Evolutionary conservation across 2,329 filamentous ascomycete genomes (phyloP), one percentile per base, ranked within the genome.

Genomic region (Cladosporium halotolerans): DNA sequence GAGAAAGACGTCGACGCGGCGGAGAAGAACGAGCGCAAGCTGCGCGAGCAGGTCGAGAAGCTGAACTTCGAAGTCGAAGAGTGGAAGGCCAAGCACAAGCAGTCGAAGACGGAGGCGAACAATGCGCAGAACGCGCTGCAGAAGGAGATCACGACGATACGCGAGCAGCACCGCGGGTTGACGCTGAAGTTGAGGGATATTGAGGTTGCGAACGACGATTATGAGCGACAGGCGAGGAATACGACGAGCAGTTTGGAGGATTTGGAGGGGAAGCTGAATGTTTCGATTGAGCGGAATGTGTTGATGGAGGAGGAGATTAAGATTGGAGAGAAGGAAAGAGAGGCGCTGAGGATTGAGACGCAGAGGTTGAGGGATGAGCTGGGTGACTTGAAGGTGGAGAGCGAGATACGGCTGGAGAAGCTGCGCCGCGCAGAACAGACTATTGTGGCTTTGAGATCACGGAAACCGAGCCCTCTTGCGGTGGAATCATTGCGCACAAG

Each of bases 71-170:
- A 97, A 70, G 91, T 93, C 0, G 90, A 97, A 55, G 93, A 99
- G 73, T 99, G 93, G 93, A 97, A 97, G 84, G 90, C 87, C 61
- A 99, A 97, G 78, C 95, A 95, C 79, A 96, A 90, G 70, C 90
- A 97, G 69, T 87, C 91, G 58, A 97, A 97, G 70, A 75, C 81
- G 40, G 93, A 99, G 73, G 86, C 89, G 40, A 92, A 86, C 68
- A 75, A 82, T 48, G 90, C 88, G 52, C 93, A 97, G 67, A 91
- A 86, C 66, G 77, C 79, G 3, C 79, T 99, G 50, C 91, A 99
- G 72, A 97, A 96, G 72, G 93, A 99, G 71, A 91, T 99, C 64
- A 99, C 93, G 6, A 86, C 81, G 8, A 79, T 99, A 63, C 86
- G 93, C 66, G 91, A 99, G 60, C 71, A 83, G 45, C 95, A 90